Conservation (phyloP, 306 rosid genomes). For the barrel medic (Medicago truncatula) region DNA sequence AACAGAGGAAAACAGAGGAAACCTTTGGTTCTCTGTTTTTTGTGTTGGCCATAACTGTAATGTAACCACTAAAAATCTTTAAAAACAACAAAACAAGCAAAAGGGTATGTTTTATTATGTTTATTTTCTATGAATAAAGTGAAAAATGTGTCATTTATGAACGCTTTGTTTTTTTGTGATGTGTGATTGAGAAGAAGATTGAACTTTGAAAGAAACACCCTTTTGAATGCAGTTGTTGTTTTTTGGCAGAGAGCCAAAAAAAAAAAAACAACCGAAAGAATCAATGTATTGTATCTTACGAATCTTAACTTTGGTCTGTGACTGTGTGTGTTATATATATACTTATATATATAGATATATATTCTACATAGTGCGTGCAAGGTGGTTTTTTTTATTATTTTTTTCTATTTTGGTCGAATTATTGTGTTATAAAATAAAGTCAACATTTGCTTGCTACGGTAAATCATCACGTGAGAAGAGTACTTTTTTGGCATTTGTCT, state of each 20-base stretch:
- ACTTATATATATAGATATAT: neutral
- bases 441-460: constrained; percentile 35
- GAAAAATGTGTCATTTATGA: constrained; percentile 1
- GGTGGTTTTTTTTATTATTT: neutral
- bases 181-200: constrained; percentile 38
- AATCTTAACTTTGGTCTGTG: neutral
- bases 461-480: constrained; percentile 37
- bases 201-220: neutral
- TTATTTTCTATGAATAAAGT: neutral
- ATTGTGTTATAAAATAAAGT: neutral
- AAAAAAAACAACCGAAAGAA: constrained; percentile 35
- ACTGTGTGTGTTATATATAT: neutral
- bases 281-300: constrained; percentile 1
- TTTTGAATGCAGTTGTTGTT: constrained; percentile 36
- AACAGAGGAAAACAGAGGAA: constrained; percentile 63
- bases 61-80: neutral
- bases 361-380: neutral
- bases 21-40: constrained; percentile 62
- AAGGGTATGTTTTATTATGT: constrained; percentile 31
- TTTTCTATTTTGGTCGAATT: neutral
- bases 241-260: constrained; percentile 40
- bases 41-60: constrained; percentile 50
- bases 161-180: constrained; percentile 67
- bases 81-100: constrained; percentile 1
- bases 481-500: constrained; percentile 30